Evolutionary conservation across 1,284 basidiomycete genomes (phyloP).

Genomic region (Microbotryum intermedium): DNA sequence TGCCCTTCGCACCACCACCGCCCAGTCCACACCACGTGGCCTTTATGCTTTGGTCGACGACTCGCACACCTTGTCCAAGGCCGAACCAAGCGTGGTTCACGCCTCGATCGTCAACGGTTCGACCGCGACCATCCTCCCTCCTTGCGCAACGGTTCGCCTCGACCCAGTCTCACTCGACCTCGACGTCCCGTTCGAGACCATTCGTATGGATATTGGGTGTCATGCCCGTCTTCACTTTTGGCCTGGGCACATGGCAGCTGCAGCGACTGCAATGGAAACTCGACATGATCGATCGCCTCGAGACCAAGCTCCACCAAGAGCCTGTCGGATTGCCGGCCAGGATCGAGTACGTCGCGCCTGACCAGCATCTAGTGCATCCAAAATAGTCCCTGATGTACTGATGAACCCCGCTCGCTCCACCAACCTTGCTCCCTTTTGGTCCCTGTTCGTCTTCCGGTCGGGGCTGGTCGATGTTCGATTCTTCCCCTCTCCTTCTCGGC

Average conservation of each 20-base stretch:
- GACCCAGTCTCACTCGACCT: too few species aligned
- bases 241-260: conserved; percentile 86
- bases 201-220: conserved; percentile 65
- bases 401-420: not conserved
- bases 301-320: conserved; percentile 74
- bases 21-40: too few species aligned
- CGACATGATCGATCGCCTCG: conserved; percentile 83
- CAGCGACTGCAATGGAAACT: conserved; percentile 92
- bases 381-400: not conserved
- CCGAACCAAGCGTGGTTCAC: too few species aligned
- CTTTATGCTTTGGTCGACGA: too few species aligned
- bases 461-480: too few species aligned
- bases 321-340: conserved; percentile 71
- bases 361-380: not conserved
- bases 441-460: too few species aligned
- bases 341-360: conserved; percentile 63
- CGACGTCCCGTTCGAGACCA: conserved; percentile 34
- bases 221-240: conserved; percentile 83
- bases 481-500: conserved; percentile 6
- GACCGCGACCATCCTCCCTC: too few species aligned
- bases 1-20: too few species aligned
- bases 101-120: too few species aligned
- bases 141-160: too few species aligned
- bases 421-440: too few species aligned
- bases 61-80: too few species aligned